Evolutionary conservation across 306 rosid species (phyloP), one percentile per base, ranked within the genome.

Genomic region (Ziziphus jujuba): DNA sequence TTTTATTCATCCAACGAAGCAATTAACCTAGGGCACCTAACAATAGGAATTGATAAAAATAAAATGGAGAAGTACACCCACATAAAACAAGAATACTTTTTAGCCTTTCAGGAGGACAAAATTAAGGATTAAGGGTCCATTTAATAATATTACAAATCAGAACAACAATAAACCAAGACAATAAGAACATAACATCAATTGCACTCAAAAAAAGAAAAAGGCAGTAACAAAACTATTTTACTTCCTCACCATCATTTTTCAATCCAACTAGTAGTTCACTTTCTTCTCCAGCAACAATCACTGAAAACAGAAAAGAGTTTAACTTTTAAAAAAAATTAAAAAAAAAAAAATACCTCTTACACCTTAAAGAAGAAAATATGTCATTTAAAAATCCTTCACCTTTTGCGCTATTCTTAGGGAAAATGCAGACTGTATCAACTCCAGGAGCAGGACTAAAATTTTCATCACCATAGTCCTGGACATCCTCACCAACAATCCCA

Each of bases 241-340:
- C 40, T 59, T 71, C 59, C 21, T 82, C 86, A 90, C 99, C 99
- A 80, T 90, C 79, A 69, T 93, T 93, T 80, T 88, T 90, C 62
- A 93, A 62, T 72, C 96, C 96, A 2, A 91, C 97, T 1, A 93
- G 84, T 19, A 93, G 72, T 58, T 93, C 95, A 22, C 91, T 71
- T 73, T 93, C 97, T 73, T 90, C 89, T 67, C 99, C 96, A 48
- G 99, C 96, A 5, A 84, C 63, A 69, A 93, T 84, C 79, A 81
- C 98, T 92, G 84, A 79, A 86, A 62, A 78, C 47, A 54, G 66
- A 17, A 50, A 71, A 71, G 23, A 84, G 17, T 45, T 33, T 73
- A 22, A 75, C 58, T 72, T 69, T n/a, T n/a, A n/a, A n/a, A n/a
- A n/a, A n/a, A n/a, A n/a, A n/a, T n/a, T n/a, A n/a, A n/a, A n/a